Evolutionary conservation across 2,329 filamentous ascomycete species (phyloP), one percentile per base, ranked within the genome.

Genomic region (Escovopsis sp.): DNA sequence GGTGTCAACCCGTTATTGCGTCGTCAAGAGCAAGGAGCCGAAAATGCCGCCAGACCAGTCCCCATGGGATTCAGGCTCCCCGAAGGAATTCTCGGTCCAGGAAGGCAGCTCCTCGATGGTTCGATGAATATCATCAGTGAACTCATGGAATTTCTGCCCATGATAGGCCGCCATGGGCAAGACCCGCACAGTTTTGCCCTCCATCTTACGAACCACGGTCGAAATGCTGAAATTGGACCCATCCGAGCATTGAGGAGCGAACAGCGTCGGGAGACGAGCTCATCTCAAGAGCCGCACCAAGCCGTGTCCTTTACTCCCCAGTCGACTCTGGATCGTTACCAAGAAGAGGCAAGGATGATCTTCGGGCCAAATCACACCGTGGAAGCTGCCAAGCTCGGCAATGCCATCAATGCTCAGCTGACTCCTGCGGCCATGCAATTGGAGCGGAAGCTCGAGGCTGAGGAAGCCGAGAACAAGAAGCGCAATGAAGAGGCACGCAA

Each of bases 1-100:
- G 87, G 86, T 4, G 71, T 79, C 19, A 95, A 96, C 55, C 89
- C 89, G 36, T 69, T 96, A 11, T 75, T 96, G 42, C 82, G 87
- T 49, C 80, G 85, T 38, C 61, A 56, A 39, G 63, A 65, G 19
- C 53, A 61, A 26, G 59, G 56, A 23, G 63, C 65, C 43, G 70
- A 77, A 15, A 55, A 55, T 32, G 54, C 68, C 8, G 67, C 72
- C 41, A 72, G 73, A 39, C 63, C 65, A 37, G 59, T 63, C 34
- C 62, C 73, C 39, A 64, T 82, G 42, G 75, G 77, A 6, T 54
- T 73, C 23, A 66, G 69, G 30, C 56, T 73, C 39, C 65, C 68
- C 4, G 60, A 65, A 12, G 60, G 59, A 10, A 52, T 74, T n/a
- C 64, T 73, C 23, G 60, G 62, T 3, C 51, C 57, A 26, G 54